phyloP scores from a whole-genome alignment of 148 eudicot species.

The Heliosperma pusillum region DNA sequence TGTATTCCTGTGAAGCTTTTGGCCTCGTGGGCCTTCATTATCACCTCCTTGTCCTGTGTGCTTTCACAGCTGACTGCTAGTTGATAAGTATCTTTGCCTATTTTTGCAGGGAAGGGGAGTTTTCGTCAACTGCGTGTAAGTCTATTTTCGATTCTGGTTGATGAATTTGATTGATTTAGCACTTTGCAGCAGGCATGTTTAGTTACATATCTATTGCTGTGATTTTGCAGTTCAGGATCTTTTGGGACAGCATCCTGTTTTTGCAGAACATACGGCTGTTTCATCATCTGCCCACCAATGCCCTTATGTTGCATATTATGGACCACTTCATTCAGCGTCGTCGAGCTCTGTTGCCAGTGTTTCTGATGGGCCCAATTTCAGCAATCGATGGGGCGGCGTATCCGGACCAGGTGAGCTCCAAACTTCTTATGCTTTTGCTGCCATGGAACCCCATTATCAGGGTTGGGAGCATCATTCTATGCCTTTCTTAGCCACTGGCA shows the following conservation, averaged over 20 bases:
- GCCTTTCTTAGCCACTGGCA: slow-evolving; percentile 41
- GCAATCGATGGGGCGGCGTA: slow-evolving; percentile 71
- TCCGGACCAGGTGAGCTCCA: slow-evolving; percentile 59
- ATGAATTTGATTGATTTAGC: not conserved
- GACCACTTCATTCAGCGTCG: slow-evolving; percentile 66
- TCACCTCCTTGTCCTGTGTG: not conserved
- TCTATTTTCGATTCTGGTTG: slow-evolving; percentile 8
- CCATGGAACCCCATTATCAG: slow-evolving; percentile 68
- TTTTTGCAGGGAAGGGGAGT: slow-evolving; percentile 70
- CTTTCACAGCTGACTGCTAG: not conserved
- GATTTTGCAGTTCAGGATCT: slow-evolving; percentile 72
- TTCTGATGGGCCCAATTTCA: slow-evolving; percentile 58
- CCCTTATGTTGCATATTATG: slow-evolving; percentile 78
- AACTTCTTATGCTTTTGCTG: slow-evolving; percentile 56
- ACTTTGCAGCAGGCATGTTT: not conserved
- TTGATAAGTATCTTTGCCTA: slow-evolving; percentile 10
- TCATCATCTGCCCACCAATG: slow-evolving; percentile 74
- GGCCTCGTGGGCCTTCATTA: not conserved
- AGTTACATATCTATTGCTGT: slow-evolving; percentile 3
- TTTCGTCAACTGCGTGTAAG: slow-evolving; percentile 71
- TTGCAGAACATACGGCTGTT: slow-evolving; percentile 69
- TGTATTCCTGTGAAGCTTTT: not conserved
- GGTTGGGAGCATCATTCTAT: slow-evolving; percentile 66
- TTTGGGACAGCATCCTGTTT: slow-evolving; percentile 67
- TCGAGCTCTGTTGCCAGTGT: slow-evolving; percentile 48